Evolutionary conservation across 176 grass and related monocot species (phyloP), one percentile per base, ranked within the genome.

Genomic region (Dactylis glomerata): DNA sequence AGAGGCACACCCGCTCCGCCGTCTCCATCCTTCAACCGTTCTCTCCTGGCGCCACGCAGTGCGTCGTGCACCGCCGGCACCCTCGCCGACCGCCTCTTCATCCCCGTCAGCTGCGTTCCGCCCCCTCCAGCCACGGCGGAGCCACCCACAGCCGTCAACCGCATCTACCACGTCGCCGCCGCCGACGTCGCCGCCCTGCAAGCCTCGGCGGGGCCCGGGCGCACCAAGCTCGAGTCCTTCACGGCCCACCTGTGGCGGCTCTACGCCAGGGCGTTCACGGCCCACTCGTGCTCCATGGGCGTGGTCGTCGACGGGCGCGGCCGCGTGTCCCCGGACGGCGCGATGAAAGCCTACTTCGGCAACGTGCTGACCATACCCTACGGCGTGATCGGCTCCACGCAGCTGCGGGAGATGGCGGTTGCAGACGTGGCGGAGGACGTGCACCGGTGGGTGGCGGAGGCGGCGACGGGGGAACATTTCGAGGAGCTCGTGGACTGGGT

Each of bases 231-330:
- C 2, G 87, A 90, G 83, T 83, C 82, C 27, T 95, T 95, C 87
- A 92, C 93, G 12, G 93, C 87, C 19, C 85, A 84, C 68, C 72
- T 95, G 27, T 95, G 93, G 93, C 82, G 72, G 26, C 85, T 89
- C 41, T 76, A 92, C 19, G 90, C 93, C 62, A 88, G 59, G 64
- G 83, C 82, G 23, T 70, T 82, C 37, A 4, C 77, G 2, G 10
- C 33, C 2, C 24, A 65, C 27, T 77, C 82, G 23, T 95, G 87
- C 82, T 46, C 52, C 42, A 88, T 95, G 82, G 93, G 93, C 37
- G 37, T 90, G 20, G 87, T 95, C 75, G 85, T 95, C 7, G 46
- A 95, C 73, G 90, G 90, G 13, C 93, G 93, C 22, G 51, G 52
- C 2, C 93, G 90, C 61, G 62, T 95, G 17, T 30, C 57, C 9